These are phyloP conservation scores for Durusdinium trenchii DNA, from an alignment of 73 alveolate species.

Conservation along the genomic window DNA sequence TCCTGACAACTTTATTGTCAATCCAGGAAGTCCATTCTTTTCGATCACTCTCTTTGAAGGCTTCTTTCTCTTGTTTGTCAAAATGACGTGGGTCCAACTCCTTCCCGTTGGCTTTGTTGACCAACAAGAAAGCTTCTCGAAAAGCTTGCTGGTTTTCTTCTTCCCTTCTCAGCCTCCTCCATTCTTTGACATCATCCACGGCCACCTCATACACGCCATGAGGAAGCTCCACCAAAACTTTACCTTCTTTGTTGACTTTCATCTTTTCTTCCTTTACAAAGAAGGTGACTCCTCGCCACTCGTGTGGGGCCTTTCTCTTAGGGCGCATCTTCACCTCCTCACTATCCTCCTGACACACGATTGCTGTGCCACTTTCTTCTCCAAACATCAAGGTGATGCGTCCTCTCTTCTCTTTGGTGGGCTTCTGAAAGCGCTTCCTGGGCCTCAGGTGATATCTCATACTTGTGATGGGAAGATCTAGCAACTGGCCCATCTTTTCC, in stretches of 20 bases:
- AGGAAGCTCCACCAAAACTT: neutral
- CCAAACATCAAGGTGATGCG: neutral
- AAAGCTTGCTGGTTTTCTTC: neutral
- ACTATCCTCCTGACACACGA: neutral
- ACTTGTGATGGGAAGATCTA: neutral
- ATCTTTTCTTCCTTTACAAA: neutral
- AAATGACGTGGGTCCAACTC: constrained; percentile 26
- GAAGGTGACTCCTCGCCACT: neutral
- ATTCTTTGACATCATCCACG: neutral
- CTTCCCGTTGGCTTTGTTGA: constrained; percentile 18
- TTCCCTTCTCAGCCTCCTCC: neutral
- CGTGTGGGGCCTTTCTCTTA: neutral
- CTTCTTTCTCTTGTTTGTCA: neutral
- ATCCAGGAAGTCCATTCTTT: constrained; percentile 32
- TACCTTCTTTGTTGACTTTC: neutral
- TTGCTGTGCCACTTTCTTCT: neutral
- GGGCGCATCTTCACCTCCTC: neutral
- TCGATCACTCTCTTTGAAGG: neutral
- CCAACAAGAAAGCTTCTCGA: neutral
- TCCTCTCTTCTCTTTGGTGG: neutral
- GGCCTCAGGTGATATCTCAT: neutral
- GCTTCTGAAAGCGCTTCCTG: neutral
- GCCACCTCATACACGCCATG: neutral
- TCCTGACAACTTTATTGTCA: neutral
- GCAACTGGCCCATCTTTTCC: neutral